Percentiles rank a stretch among this genome's conserved stretches.
Evolutionary conservation across 495 filamentous ascomycete species (phyloP).

Genomic region (Sphaerosporella brunnea): DNA sequence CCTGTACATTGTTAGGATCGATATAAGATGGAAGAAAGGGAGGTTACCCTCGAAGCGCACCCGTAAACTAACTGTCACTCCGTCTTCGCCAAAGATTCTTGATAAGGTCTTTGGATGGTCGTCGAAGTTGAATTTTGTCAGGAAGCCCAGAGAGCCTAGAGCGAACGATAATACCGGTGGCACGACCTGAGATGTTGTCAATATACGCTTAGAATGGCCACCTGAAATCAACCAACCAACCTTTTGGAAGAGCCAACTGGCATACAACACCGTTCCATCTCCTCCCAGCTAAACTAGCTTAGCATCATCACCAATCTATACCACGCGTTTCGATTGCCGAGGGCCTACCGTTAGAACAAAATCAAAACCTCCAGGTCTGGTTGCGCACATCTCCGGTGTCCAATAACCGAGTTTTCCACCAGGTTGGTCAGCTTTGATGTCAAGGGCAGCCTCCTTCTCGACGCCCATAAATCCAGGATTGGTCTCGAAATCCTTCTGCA

Average conservation of each 20-base stretch:
- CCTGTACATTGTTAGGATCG: conserved; percentile 5
- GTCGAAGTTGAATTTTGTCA: conserved; percentile 82
- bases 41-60: conserved; percentile 90
- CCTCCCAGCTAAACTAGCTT: conserved; percentile 43
- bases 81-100: conserved; percentile 64
- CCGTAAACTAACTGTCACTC: conserved; percentile 86
- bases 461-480: too few species aligned
- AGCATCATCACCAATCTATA: background rate
- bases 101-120: conserved; percentile 65
- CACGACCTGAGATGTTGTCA: too few species aligned
- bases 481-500: too few species aligned
- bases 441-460: too few species aligned
- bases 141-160: conserved; percentile 73
- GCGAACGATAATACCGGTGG: conserved; percentile 80
- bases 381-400: conserved; percentile 88
- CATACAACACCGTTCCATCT: conserved; percentile 82
- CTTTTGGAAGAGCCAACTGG: conserved; percentile 85
- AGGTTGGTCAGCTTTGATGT: too few species aligned
- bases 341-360: conserved; percentile 50
- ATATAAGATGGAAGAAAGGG: background rate
- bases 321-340: background rate
- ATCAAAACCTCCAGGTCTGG: conserved; percentile 75
- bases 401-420: conserved; percentile 70
- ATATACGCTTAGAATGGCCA: too few species aligned
- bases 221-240: too few species aligned